Evolutionary conservation across 305 asterid genomes (phyloP).

Genomic region (Galium porrigens): DNA sequence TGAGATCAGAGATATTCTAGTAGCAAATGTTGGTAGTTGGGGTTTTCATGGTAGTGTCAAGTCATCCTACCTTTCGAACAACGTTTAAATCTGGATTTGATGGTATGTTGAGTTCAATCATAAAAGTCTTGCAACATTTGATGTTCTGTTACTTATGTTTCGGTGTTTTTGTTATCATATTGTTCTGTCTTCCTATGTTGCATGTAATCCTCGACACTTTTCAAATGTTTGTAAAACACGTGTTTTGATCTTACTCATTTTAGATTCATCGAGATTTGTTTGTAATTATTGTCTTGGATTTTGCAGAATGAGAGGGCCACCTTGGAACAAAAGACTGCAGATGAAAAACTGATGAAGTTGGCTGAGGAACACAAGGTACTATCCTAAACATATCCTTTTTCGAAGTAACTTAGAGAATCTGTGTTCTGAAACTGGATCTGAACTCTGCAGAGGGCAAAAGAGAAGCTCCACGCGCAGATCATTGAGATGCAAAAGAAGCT

Average conservation of each 20-base stretch:
- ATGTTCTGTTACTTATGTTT: no score
- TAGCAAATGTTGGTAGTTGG: no score
- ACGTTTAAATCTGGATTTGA: neutral
- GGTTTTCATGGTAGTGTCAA: neutral
- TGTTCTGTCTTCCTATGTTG: no score
- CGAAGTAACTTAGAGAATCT: neutral
- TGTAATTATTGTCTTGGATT: neutral
- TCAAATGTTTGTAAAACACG: neutral
- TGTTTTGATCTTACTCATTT: neutral
- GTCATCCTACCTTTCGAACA: neutral
- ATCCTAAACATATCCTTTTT: neutral
- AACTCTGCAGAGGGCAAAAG: slow-evolving; percentile 34
- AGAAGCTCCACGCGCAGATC: slow-evolving; percentile 25
- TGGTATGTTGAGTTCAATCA: neutral
- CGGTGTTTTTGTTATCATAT: no score
- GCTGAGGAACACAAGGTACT: slow-evolving; percentile 52
- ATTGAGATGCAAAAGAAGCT: slow-evolving; percentile 41
- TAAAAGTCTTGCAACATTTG: neutral
- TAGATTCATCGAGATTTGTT: neutral
- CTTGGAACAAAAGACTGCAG: slow-evolving; percentile 35
- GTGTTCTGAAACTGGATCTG: neutral
- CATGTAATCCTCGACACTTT: no score
- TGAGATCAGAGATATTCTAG: no score
- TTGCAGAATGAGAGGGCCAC: slow-evolving; percentile 42
- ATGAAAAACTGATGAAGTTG: slow-evolving; percentile 31